phyloP scores from a whole-genome alignment of 768 basidiomycete species.

The Albatrellus ellisii region DNA sequence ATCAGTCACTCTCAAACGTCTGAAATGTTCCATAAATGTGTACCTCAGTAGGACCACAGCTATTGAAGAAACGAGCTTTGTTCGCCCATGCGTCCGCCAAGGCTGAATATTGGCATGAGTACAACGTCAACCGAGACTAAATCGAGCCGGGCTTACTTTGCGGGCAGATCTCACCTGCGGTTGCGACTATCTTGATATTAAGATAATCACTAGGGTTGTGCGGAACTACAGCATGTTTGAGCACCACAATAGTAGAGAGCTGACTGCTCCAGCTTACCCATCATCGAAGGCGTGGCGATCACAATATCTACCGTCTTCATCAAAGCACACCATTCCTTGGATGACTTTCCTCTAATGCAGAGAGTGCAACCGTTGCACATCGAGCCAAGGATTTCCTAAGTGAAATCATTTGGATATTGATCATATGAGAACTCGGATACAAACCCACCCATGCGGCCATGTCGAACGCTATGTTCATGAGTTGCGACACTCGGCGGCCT shows the following conservation, averaged over 20 bases:
- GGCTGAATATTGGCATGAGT: slow-evolving; percentile 11
- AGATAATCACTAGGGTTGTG: slow-evolving; percentile 41
- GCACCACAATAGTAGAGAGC: neutral
- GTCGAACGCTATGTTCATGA: slow-evolving; percentile 54
- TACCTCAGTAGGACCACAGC: slow-evolving; percentile 46
- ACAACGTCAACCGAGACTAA: neutral
- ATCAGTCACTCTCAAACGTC: neutral
- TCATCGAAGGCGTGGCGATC: slow-evolving; percentile 40
- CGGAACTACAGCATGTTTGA: slow-evolving; percentile 16
- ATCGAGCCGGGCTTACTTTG: slow-evolving; percentile 25
- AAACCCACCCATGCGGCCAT: slow-evolving; percentile 45
- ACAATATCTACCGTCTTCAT: slow-evolving; percentile 38
- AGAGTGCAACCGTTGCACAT: slow-evolving; percentile 40
- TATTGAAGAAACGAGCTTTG: slow-evolving; percentile 25
- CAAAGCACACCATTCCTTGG: slow-evolving; percentile 35
- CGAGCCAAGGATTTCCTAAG: slow-evolving; percentile 34
- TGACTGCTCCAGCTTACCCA: slow-evolving; percentile 18
- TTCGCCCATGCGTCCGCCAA: slow-evolving; percentile 34
- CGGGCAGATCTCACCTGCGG: slow-evolving; percentile 45
- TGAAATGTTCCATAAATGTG: no score
- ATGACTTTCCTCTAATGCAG: slow-evolving; percentile 37
- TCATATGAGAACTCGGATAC: neutral
- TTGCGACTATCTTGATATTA: slow-evolving; percentile 38
- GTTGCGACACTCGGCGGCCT: slow-evolving; percentile 40
- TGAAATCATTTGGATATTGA: neutral